Evolutionary conservation across 2,329 filamentous ascomycete species (phyloP), one percentile per base, ranked within the genome.

Genomic region (Diplocarpon mali): DNA sequence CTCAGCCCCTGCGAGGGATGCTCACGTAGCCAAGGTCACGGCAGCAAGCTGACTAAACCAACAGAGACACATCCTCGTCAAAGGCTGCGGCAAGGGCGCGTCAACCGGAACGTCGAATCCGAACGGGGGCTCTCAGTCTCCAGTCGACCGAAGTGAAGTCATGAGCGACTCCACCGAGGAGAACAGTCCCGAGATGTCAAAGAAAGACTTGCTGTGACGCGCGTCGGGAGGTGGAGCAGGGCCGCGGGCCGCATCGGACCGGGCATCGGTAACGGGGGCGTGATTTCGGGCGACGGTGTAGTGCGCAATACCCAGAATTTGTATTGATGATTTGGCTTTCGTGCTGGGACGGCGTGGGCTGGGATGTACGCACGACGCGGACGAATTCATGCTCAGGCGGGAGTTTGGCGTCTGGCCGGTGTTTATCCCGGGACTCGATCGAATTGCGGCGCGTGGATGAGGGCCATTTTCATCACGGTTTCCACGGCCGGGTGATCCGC

Each of bases 41-140:
- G 20, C 20, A 24, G 42, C 29, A 49, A 45, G 50, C 62, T 64
- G 47, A 65, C 47, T 46, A 29, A 14, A 47, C 35, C 46, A 48
- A 56, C 62, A 82, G 78, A 69, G 78, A 62, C 78, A 82, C 61
- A 76, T 80, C 50, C 69, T 82, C 12, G 78, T 82, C 54, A 82
- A 82, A 62, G 78, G 78, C 39, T 82, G 78, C 57, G 78, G 78
- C 47, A 80, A 78, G 45, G 50, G 49, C 20, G 15, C 51, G 2
- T 42, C 44, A 5, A 48, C 48, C 32, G 49, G 47, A 5, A 39
- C 46, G 17, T 32, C 47, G 14, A 58, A 54, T 40, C 17, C 46
- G 2, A 53, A 53, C 42, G 49, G 47, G 15, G 53, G 41, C 27
- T 58, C 53, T 28, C 56, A 59, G 15, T 59, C 59, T 1, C 54